Evolutionary conservation across 1,284 basidiomycete genomes (phyloP), one percentile per base, ranked within the genome.

Genomic region (Leccinum pachyderme): DNA sequence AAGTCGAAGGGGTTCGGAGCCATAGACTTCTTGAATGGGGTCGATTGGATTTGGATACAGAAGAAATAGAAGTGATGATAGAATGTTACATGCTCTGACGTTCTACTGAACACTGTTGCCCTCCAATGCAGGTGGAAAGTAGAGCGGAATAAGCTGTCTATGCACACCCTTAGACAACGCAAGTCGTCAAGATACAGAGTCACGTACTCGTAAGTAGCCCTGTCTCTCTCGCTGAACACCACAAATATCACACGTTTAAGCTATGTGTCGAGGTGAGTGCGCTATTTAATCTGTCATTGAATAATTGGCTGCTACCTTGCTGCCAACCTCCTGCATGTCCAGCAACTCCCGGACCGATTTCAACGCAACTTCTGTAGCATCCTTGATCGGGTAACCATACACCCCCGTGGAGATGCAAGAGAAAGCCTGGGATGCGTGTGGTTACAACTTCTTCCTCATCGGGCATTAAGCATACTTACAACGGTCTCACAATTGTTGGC

Each of bases 401-500:
- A 91, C 74, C 0, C 91, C 91, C 0, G 91, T 92, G 5, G 89
- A 91, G 53, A 93, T 83, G 1, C 84, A 87, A 9, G 87, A 86
- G 60, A 93, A 92, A 2, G 89, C 90, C 88, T 91, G 54, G 24
- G 35, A 1, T 44, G 13, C 22, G 8, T 24, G 4, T 39, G 37
- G 6, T 50, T 24, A 50, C 8, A 37, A 47, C 2, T 37, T 43
- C 12, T 28, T 27, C 4, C 29, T 13, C 11, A 8, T 15, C 13
- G 5, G 1, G 5, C n/a, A 18, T 39, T 7, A 45, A 39, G 4
- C 4, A 52, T 44, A 31, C 70, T 61, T 49, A 92, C 93, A 43
- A 94, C 80, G 59, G 82, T 82, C 60, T 80, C 83, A 37, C 88
- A 72, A 18, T 76, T 77, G 55, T 87, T 80, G 49, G 85, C 73